These are phyloP conservation scores for Saccharomycopsis fibuligera DNA, from an alignment of 805 yeast genomes.

Conservation along the genomic window DNA sequence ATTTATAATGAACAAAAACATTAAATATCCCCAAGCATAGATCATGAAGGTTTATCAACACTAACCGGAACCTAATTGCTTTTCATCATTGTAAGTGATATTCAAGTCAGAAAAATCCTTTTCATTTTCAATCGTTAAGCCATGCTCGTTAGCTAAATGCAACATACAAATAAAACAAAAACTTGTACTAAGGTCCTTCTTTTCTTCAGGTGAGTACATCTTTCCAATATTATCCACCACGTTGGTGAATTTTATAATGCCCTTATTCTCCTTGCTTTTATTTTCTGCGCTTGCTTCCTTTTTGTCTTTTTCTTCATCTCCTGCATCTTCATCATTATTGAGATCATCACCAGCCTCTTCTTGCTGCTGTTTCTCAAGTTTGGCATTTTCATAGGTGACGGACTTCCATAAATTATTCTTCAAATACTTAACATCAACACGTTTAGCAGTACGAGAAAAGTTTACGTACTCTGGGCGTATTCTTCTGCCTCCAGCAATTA, in stretches of 20 bases:
- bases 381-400: constrained; percentile 29
- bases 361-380: constrained; percentile 27
- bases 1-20: too few species aligned
- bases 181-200: constrained; percentile 72
- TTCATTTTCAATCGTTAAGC: constrained; percentile 48
- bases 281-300: constrained; percentile 14
- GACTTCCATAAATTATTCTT: constrained; percentile 74
- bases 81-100: constrained; percentile 15
- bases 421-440: constrained; percentile 65
- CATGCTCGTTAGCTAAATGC: constrained; percentile 84
- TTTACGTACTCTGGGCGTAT: constrained; percentile 40
- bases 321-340: constrained; percentile 18
- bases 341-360: constrained; percentile 24
- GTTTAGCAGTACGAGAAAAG: constrained; percentile 68
- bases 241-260: constrained; percentile 34
- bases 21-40: too few species aligned
- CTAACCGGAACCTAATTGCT: too few species aligned
- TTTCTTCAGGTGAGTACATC: constrained; percentile 49
- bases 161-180: constrained; percentile 77
- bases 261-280: too few species aligned
- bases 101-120: constrained; percentile 16
- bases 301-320: not conserved
- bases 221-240: constrained; percentile 44
- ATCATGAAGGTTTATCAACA: too few species aligned
- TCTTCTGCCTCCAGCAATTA: constrained; percentile 26